phyloP scores from a whole-genome alignment of 768 basidiomycete species.

The Mycena albidolilacea region DNA sequence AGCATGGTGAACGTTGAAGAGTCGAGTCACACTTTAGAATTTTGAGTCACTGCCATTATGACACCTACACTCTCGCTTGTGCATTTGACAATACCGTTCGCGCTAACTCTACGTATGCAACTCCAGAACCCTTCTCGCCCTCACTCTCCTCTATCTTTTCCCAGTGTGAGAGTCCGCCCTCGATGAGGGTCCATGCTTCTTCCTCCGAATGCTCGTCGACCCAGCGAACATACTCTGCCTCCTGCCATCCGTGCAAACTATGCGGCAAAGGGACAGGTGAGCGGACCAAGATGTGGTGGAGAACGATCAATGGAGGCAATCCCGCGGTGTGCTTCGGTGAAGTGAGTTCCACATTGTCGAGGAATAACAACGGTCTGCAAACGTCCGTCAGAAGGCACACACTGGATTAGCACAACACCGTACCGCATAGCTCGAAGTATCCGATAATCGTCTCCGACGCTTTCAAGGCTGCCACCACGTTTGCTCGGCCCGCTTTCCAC shows the following conservation, averaged over 20 bases:
- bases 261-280: slow-evolving; percentile 92
- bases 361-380: slow-evolving; percentile 87
- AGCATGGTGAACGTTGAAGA: slow-evolving; percentile 39
- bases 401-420: slow-evolving; percentile 41
- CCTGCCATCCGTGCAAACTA: slow-evolving; percentile 92
- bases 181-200: slow-evolving; percentile 87
- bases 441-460: slow-evolving; percentile 89
- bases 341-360: slow-evolving; percentile 82
- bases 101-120: slow-evolving; percentile 78
- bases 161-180: slow-evolving; percentile 84
- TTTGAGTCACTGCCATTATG: background rate
- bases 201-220: slow-evolving; percentile 89
- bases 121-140: slow-evolving; percentile 62
- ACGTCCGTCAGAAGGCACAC: background rate
- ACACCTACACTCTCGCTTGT: slow-evolving; percentile 36
- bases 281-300: slow-evolving; percentile 94
- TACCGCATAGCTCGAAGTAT: slow-evolving; percentile 90
- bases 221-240: slow-evolving; percentile 97
- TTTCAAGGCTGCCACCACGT: slow-evolving; percentile 78
- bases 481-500: slow-evolving; percentile 69
- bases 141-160: slow-evolving; percentile 78
- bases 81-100: slow-evolving; percentile 72
- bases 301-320: slow-evolving; percentile 88
- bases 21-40: slow-evolving; percentile 28
- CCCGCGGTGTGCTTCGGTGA: slow-evolving; percentile 78